Conservation (phyloP, 2,329 filamentous ascomycete genomes). For the Leptographium galeiforme region DNA sequence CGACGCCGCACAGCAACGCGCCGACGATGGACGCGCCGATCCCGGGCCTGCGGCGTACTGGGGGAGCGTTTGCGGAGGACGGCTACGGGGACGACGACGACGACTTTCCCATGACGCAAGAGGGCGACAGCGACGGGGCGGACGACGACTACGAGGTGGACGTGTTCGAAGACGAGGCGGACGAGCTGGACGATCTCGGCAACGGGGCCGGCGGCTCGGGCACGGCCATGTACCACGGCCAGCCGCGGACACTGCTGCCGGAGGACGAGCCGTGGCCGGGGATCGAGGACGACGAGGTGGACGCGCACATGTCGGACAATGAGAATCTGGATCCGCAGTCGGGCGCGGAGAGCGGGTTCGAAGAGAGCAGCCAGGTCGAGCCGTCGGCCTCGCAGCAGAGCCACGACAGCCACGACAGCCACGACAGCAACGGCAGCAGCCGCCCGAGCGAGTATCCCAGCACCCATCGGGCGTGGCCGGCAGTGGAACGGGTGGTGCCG, state of each 20-base stretch:
- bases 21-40: conserved; percentile 27
- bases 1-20: conserved; percentile 58
- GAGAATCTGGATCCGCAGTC: conserved; percentile 36
- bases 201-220: neutral
- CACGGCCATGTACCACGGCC: neutral
- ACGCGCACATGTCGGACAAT: conserved; percentile 26
- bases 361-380: conserved; percentile 4
- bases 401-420: neutral
- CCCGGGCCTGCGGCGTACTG: conserved; percentile 6
- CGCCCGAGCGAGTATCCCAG: conserved; percentile 43
- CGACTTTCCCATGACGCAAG: conserved; percentile 18
- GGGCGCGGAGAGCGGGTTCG: too few relatives aligned
- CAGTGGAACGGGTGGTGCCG: neutral
- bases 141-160: conserved; percentile 17
- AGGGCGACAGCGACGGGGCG: conserved; percentile 21
- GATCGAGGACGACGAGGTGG: conserved; percentile 29
- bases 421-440: conserved; percentile 23
- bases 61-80: conserved; percentile 10
- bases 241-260: conserved; percentile 18
- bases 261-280: conserved; percentile 46
- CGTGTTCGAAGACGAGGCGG: conserved; percentile 16
- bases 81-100: conserved; percentile 13
- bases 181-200: conserved; percentile 12
- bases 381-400: neutral
- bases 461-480: conserved; percentile 25